Evolutionary conservation across 768 basidiomycete genomes (phyloP), one percentile per base, ranked within the genome.

Genomic region (Crassisporium funariophilum): DNA sequence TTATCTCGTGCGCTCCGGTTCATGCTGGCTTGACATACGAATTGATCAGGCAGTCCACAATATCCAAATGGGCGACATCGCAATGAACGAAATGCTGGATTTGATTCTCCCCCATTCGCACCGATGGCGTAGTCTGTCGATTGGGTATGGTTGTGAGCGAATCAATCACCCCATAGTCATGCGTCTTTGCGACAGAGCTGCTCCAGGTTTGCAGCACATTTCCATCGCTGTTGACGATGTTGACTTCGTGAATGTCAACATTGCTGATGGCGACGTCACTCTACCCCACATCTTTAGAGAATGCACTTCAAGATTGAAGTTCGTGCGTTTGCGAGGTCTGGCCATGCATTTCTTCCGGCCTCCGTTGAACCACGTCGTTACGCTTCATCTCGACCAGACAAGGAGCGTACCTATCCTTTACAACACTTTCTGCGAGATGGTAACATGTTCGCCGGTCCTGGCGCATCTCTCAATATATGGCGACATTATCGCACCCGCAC

Each of bases 301-400:
- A 11, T 65, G 63, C 2, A 58, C 64, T 2, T 60, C 67, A 5
- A 55, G 54, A 15, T 61, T 78, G 10, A 52, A 57, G 11, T 72
- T 72, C 31, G 55, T 77, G 10, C 70, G 75, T 5, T 69, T 80
- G 21, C 68, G 73, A 4, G 77, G 76, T 7, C 52, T 76, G 8
- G 73, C 76, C 1, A 60, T 75, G 19, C 62, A 72, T 33, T 60
- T 69, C 29, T 70, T 74, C 46, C 65, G 61, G 1, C 73, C 75
- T 4, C 67, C 64, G 10, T 57, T 76, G 13, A 20, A 57, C 0
- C 46, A 49, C 4, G 54, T 76, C 4, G 69, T 63, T 19, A 73
- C 67, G 0, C 66, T 81, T 15, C 74, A 78, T 47, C 64, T 81
- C 25, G 74, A 77, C 41, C 70, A 76, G 38, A 74, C 70, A 1